phyloP scores from a whole-genome alignment of 306 rosid species.

The Castanea sativa region DNA sequence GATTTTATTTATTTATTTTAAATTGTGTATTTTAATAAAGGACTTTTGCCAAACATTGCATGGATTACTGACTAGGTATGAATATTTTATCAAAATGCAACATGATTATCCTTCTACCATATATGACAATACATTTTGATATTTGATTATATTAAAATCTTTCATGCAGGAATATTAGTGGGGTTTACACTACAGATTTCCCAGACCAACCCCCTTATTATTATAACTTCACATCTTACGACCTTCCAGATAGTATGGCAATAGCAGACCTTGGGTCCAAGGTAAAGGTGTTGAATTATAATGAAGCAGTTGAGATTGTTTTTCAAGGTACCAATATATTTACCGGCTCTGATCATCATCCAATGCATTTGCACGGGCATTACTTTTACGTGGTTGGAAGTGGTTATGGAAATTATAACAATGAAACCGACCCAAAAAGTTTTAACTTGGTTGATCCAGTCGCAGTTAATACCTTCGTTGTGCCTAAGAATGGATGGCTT shows the following conservation, averaged over 20 bases:
- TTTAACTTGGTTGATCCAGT: conserved; percentile 40
- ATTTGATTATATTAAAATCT: not conserved
- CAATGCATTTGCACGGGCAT: conserved; percentile 15
- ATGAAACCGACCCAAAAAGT: conserved; percentile 12
- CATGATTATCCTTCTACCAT: too few species aligned
- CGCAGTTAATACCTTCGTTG: conserved; percentile 17
- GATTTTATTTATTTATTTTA: too few species aligned
- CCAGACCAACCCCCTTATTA: not conserved
- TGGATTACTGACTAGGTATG: too few species aligned
- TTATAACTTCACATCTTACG: conserved; percentile 9
- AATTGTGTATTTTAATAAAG: too few species aligned
- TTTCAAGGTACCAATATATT: conserved; percentile 11
- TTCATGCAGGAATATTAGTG: not conserved
- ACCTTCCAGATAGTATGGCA: not conserved
- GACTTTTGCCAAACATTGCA: too few species aligned
- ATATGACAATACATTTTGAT: not conserved
- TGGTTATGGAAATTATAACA: not conserved
- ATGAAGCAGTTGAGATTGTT: not conserved
- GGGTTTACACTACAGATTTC: not conserved
- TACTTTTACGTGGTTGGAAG: not conserved
- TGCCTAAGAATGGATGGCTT: conserved; percentile 34
- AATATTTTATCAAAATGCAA: too few species aligned
- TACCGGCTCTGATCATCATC: not conserved
- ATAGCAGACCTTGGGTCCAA: not conserved
- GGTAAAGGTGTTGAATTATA: conserved; percentile 1